Evolutionary conservation across 1,284 basidiomycete species (phyloP).

Genomic region (Ceratobasidium sp.): DNA sequence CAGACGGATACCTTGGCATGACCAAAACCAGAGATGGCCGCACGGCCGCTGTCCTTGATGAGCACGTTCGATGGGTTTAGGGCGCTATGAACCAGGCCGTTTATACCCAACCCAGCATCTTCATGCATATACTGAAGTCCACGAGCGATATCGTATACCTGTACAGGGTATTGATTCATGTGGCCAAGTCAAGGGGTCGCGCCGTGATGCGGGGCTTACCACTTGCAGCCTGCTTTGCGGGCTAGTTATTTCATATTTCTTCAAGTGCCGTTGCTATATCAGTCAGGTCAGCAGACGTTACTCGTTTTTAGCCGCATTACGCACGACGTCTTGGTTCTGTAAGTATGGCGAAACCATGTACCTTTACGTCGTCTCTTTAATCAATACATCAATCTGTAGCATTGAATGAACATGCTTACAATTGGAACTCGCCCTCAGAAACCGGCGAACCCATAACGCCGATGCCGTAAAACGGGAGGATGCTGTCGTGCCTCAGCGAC

Average conservation of each 20-base stretch:
- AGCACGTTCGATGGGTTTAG: slow-evolving; percentile 33
- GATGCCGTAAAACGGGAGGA: slow-evolving; percentile 21
- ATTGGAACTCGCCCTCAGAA: neutral
- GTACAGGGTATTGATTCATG: neutral
- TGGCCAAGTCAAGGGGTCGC: neutral
- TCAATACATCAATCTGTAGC: neutral
- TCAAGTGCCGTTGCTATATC: slow-evolving; percentile 22
- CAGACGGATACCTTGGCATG: slow-evolving; percentile 22
- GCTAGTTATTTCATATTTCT: neutral
- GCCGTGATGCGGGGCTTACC: neutral
- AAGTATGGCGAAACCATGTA: slow-evolving; percentile 22
- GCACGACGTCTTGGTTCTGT: slow-evolving; percentile 15
- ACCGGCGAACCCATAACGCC: slow-evolving; percentile 7
- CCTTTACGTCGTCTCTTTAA: neutral
- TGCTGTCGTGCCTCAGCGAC: slow-evolving; percentile 16
- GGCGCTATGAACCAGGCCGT: slow-evolving; percentile 27
- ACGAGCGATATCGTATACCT: slow-evolving; percentile 31
- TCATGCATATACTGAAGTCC: slow-evolving; percentile 29
- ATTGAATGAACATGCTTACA: neutral
- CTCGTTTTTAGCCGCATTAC: neutral
- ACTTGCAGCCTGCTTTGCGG: slow-evolving; percentile 5
- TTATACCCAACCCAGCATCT: neutral
- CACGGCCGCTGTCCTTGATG: slow-evolving; percentile 32
- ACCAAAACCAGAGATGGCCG: slow-evolving; percentile 35
- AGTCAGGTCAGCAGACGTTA: neutral